Percentiles rank a stretch among this genome's conserved stretches.
Conservation (phyloP, 345 rosid species). For the Eucalyptus decipiens region DNA sequence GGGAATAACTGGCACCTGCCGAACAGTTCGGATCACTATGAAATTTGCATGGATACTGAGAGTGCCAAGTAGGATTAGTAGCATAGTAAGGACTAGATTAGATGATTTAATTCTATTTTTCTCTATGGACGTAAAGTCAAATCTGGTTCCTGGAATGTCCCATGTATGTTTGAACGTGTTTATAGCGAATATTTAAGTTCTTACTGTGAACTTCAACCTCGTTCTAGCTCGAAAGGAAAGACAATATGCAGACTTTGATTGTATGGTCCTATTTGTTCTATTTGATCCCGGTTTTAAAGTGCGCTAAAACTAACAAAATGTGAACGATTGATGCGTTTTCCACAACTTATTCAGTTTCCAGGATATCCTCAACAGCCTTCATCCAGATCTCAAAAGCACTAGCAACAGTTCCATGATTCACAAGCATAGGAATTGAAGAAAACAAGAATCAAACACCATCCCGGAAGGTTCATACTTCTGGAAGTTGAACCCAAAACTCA, state of each 20-base stretch:
- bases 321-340: background rate
- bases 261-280: background rate
- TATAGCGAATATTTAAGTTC: background rate
- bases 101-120: background rate
- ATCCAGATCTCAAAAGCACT: background rate
- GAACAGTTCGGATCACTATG: background rate
- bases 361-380: background rate
- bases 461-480: background rate
- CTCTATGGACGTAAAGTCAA: background rate
- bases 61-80: background rate
- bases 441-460: background rate
- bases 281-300: background rate
- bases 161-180: background rate
- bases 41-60: background rate
- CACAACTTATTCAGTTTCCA: background rate
- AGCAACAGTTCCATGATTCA: background rate
- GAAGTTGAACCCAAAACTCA: background rate
- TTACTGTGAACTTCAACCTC: background rate
- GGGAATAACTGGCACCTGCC: conserved; percentile 62
- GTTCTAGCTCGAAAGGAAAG: background rate
- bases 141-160: background rate
- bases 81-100: background rate
- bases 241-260: background rate
- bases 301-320: background rate
- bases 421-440: background rate